phyloP scores from a whole-genome alignment of 805 yeast genomes.

The Ogataea minuta region DNA sequence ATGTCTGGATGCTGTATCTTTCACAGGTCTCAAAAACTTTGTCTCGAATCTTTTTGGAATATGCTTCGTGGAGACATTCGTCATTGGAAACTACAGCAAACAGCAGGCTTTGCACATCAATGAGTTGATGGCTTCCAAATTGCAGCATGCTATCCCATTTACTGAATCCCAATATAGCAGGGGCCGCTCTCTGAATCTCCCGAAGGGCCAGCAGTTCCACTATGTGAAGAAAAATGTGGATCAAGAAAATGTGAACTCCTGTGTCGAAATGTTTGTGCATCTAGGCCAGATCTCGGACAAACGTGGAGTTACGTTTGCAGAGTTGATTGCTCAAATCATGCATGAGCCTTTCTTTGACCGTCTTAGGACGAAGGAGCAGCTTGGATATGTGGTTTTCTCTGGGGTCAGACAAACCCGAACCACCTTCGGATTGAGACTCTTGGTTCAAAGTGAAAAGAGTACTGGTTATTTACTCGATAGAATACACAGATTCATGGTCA shows the following conservation, averaged over 20 bases:
- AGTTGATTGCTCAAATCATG: slow-evolving; percentile 66
- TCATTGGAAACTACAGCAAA: slow-evolving; percentile 68
- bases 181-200: slow-evolving; percentile 43
- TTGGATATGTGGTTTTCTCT: slow-evolving; percentile 91
- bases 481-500: slow-evolving; percentile 61
- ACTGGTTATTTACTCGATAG: slow-evolving; percentile 73
- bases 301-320: slow-evolving; percentile 48
- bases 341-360: slow-evolving; percentile 89
- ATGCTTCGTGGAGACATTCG: slow-evolving; percentile 65
- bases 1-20: slow-evolving; percentile 51
- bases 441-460: slow-evolving; percentile 82
- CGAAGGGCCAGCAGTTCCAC: slow-evolving; percentile 39
- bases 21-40: slow-evolving; percentile 36
- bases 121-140: slow-evolving; percentile 38
- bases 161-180: slow-evolving; percentile 44
- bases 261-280: slow-evolving; percentile 76
- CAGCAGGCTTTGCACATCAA: slow-evolving; percentile 53
- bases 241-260: slow-evolving; percentile 72
- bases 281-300: slow-evolving; percentile 51
- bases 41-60: slow-evolving; percentile 55
- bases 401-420: slow-evolving; percentile 69
- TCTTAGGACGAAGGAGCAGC: slow-evolving; percentile 88
- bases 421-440: slow-evolving; percentile 65
- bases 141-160: slow-evolving; percentile 37
- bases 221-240: slow-evolving; percentile 57